Percentiles rank a stretch among this genome's conserved stretches.
These are phyloP conservation scores for Epithemia pelagica DNA, from an alignment of 108 stramenopile species.

Conservation along the genomic window DNA sequence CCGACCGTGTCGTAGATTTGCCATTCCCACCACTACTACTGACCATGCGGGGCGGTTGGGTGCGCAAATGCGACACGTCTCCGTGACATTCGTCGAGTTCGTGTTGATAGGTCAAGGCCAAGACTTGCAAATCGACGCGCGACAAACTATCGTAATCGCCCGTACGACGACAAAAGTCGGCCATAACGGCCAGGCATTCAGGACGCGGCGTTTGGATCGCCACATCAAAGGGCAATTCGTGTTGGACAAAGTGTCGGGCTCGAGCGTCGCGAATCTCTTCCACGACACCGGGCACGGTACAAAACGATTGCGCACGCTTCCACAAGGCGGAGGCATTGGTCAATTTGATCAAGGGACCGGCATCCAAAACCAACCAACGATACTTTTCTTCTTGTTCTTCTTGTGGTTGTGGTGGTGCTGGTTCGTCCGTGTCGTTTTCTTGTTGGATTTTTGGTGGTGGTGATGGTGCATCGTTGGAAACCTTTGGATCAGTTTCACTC, in stretches of 20 bases:
- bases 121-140: conserved; percentile 83
- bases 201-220: conserved; percentile 42
- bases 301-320: conserved; percentile 41
- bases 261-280: conserved; percentile 73
- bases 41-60: conserved; percentile 62
- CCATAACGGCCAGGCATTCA: conserved; percentile 43
- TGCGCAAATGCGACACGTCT: conserved; percentile 48
- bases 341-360: conserved; percentile 76
- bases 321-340: conserved; percentile 43
- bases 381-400: conserved; percentile 29
- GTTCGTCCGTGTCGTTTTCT: no score
- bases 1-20: conserved; percentile 26
- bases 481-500: no score
- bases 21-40: no score
- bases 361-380: conserved; percentile 69
- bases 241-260: conserved; percentile 29
- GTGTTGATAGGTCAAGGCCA: conserved; percentile 87
- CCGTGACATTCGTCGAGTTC: conserved; percentile 64
- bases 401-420: no score
- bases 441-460: no score
- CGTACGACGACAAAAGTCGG: conserved; percentile 84
- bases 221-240: conserved; percentile 49
- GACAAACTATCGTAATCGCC: conserved; percentile 87
- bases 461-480: no score
- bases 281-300: conserved; percentile 67